These are phyloP conservation scores for Russula emetica DNA, from an alignment of 768 basidiomycete species.

Conservation along the genomic window DNA sequence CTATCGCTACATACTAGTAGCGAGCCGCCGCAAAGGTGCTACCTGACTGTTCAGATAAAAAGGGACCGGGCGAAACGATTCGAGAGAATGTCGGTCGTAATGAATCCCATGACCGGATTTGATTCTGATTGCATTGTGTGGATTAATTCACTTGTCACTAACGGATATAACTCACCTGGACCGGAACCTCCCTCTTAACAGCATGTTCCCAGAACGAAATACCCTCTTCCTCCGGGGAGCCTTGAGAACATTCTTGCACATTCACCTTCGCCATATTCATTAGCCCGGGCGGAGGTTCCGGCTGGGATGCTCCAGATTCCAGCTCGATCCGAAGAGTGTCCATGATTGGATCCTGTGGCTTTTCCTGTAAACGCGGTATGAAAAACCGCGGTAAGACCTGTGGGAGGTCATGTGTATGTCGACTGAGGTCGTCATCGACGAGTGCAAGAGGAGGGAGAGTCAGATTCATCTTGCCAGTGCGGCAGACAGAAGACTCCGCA, in stretches of 20 bases:
- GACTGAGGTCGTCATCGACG: background rate
- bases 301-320: slow-evolving; percentile 1
- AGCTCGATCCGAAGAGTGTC: slow-evolving; percentile 43
- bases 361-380: slow-evolving; percentile 61
- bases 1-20: slow-evolving; percentile 47
- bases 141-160: background rate
- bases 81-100: slow-evolving; percentile 38
- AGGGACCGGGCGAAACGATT: slow-evolving; percentile 43
- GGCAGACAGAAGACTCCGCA: background rate
- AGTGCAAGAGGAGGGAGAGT: slow-evolving; percentile 9
- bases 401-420: slow-evolving; percentile 19
- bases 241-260: background rate
- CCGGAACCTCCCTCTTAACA: slow-evolving; percentile 1
- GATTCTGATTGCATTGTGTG: slow-evolving; percentile 37
- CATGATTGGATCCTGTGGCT: slow-evolving; percentile 76
- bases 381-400: slow-evolving; percentile 42
- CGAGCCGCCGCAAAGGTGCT: slow-evolving; percentile 52
- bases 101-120: slow-evolving; percentile 61
- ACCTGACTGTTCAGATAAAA: slow-evolving; percentile 65
- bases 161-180: slow-evolving; percentile 12
- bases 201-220: slow-evolving; percentile 15
- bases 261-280: slow-evolving; percentile 15
- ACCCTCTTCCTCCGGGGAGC: background rate
- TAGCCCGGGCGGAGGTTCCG: slow-evolving; percentile 14
- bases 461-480: slow-evolving; percentile 1